A percentile compares a stretch with the other conserved stretches of the same genome.
Conservation (phyloP, 1,139 yeast species). For the Pichia sp. region DNA sequence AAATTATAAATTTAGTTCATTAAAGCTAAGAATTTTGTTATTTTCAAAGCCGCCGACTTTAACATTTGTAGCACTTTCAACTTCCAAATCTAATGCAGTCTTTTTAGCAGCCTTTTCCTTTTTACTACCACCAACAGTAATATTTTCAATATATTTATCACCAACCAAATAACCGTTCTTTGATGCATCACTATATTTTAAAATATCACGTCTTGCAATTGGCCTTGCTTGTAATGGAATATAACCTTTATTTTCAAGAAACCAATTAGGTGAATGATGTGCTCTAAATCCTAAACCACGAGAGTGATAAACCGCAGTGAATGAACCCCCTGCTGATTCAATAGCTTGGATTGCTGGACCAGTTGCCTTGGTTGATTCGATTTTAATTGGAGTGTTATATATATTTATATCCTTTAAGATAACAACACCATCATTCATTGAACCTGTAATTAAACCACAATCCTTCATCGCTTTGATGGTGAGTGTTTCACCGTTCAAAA, state of each 20-base stretch:
- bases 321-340: slow-evolving; percentile 65
- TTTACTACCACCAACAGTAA: slow-evolving; percentile 19
- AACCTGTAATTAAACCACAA: slow-evolving; percentile 65
- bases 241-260: slow-evolving; percentile 62
- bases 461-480: slow-evolving; percentile 69
- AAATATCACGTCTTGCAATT: slow-evolving; percentile 70
- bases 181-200: slow-evolving; percentile 63
- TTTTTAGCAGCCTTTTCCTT: slow-evolving; percentile 10
- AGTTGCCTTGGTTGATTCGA: slow-evolving; percentile 82
- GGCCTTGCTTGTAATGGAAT: slow-evolving; percentile 87
- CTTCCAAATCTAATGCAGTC: slow-evolving; percentile 17
- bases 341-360: slow-evolving; percentile 64
- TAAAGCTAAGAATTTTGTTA: slow-evolving; percentile 20
- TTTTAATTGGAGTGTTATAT: slow-evolving; percentile 55
- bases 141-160: slow-evolving; percentile 24
- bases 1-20: slow-evolving; percentile 19
- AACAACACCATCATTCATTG: slow-evolving; percentile 74
- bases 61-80: slow-evolving; percentile 9
- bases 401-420: slow-evolving; percentile 54
- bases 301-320: slow-evolving; percentile 68
- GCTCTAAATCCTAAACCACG: slow-evolving; percentile 57
- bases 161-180: slow-evolving; percentile 65
- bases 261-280: slow-evolving; percentile 69
- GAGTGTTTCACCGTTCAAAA: slow-evolving; percentile 52
- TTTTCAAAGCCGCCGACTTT: slow-evolving; percentile 15